Evolutionary conservation across 805 yeast genomes (phyloP).

Genomic region (Metschnikowia bowlesiae): DNA sequence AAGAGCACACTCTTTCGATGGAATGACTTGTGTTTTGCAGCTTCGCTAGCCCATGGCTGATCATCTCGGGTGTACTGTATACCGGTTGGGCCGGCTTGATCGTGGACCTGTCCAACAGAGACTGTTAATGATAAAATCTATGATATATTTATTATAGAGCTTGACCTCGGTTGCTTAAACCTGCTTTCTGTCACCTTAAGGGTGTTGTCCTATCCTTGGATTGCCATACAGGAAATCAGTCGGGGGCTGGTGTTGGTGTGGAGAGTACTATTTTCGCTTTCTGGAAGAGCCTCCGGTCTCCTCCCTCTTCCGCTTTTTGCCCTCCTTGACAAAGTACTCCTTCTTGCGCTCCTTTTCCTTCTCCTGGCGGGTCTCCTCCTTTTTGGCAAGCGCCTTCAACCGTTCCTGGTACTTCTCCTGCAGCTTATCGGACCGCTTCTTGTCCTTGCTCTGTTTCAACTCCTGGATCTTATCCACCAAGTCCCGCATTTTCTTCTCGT

Average conservation of each 20-base stretch:
- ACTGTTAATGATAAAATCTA: no score
- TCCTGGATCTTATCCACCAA: constrained; percentile 85
- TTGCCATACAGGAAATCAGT: no score
- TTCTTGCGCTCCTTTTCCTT: constrained; percentile 82
- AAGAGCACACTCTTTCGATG: no score
- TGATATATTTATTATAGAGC: no score
- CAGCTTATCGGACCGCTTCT: constrained; percentile 69
- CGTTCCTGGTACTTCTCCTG: constrained; percentile 70
- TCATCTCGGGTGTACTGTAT: no score
- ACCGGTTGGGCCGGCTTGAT: no score
- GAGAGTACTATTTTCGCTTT: constrained; percentile 18
- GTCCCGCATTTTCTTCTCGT: constrained; percentile 88
- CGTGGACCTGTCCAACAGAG: no score
- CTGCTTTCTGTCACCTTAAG: no score
- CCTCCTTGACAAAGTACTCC: constrained; percentile 72
- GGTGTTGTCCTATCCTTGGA: no score
- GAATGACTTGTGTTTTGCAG: no score
- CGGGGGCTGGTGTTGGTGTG: neutral
- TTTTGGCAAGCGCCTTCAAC: constrained; percentile 69
- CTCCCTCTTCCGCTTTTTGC: constrained; percentile 52
- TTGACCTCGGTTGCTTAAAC: no score
- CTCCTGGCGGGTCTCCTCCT: constrained; percentile 63
- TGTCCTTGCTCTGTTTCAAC: constrained; percentile 78
- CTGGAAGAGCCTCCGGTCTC: constrained; percentile 23
- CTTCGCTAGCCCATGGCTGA: no score